These are phyloP conservation scores for Retiboletus flavoniger DNA, from an alignment of 1,284 basidiomycete genomes.

Conservation along the genomic window DNA sequence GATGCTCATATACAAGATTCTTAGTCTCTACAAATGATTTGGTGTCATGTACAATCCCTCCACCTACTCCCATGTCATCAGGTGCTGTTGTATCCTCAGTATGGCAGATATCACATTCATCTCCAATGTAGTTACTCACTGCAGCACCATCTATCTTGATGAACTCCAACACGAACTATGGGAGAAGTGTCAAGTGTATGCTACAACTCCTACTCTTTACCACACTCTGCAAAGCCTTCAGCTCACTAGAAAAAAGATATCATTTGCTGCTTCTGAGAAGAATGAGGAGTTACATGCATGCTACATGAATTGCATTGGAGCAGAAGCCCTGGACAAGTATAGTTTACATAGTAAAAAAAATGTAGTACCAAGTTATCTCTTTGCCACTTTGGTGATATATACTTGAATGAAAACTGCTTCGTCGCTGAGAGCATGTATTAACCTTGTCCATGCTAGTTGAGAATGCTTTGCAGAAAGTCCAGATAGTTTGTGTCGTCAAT, in stretches of 20 bases:
- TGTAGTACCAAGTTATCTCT: not conserved
- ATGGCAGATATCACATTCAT: not conserved
- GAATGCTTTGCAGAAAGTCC: too few species aligned
- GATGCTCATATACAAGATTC: not conserved
- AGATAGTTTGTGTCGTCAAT: too few species aligned
- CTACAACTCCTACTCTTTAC: not conserved
- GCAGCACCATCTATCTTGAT: slow-evolving; percentile 4
- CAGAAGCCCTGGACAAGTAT: not conserved
- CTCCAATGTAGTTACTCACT: not conserved
- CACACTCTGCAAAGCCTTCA: not conserved
- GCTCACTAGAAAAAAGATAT: not conserved
- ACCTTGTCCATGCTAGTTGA: too few species aligned
- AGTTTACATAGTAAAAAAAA: not conserved
- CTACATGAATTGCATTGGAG: slow-evolving; percentile 6
- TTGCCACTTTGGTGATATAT: too few species aligned
- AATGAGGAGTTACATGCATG: not conserved
- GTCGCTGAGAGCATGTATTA: too few species aligned
- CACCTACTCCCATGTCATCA: not conserved
- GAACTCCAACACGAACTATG: slow-evolving; percentile 2
- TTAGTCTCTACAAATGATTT: not conserved
- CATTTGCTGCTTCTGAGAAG: not conserved
- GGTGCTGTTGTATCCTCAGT: not conserved
- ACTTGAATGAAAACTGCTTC: too few species aligned
- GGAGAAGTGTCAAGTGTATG: not conserved
- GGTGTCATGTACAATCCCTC: not conserved